Conservation (phyloP, 78 protist species). For the Trichosphaerium sp. region DNA sequence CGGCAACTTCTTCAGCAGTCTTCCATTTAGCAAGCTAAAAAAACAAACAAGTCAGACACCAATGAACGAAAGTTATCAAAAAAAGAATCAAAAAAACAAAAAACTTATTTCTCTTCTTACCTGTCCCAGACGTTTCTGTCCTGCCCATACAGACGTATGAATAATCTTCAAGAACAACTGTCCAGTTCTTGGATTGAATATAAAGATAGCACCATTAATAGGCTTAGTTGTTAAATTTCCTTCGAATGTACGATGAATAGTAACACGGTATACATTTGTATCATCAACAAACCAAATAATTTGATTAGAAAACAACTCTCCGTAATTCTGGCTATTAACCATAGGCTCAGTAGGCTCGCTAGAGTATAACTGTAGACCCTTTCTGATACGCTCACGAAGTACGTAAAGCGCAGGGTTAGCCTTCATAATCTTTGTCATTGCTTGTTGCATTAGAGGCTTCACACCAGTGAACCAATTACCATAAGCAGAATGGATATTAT, state of each 20-base stretch:
- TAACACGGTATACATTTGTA: constrained; percentile 98
- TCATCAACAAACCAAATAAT: constrained; percentile 99
- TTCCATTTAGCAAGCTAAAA: constrained; percentile 8
- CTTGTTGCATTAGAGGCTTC: constrained; percentile 83
- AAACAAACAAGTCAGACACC: not conserved
- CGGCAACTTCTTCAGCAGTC: constrained; percentile 96
- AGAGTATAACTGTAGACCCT: constrained; percentile 95
- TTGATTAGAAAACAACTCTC: constrained; percentile 94
- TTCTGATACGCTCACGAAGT: constrained; percentile 97
- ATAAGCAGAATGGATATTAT: constrained; percentile 86
- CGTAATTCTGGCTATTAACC: constrained; percentile 84
- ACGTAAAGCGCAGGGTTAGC: constrained; percentile 94
- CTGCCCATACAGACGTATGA: constrained; percentile 98
- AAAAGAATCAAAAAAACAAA: not conserved
- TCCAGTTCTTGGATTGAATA: constrained; percentile 99
- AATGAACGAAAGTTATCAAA: not conserved
- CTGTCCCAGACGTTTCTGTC: constrained; percentile 98
- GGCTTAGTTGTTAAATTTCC: constrained; percentile 93
- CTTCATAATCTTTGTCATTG: constrained; percentile 93
- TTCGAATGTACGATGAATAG: constrained; percentile 96
- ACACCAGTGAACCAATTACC: constrained; percentile 98
- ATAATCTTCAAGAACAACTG: constrained; percentile 97
- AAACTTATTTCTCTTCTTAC: constrained; percentile 93
- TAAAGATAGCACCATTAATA: constrained; percentile 99
- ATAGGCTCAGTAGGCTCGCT: constrained; percentile 84